These are phyloP conservation scores for Neocucurbitaria cava DNA, from an alignment of 2,329 filamentous ascomycete species.

Conservation along the genomic window DNA sequence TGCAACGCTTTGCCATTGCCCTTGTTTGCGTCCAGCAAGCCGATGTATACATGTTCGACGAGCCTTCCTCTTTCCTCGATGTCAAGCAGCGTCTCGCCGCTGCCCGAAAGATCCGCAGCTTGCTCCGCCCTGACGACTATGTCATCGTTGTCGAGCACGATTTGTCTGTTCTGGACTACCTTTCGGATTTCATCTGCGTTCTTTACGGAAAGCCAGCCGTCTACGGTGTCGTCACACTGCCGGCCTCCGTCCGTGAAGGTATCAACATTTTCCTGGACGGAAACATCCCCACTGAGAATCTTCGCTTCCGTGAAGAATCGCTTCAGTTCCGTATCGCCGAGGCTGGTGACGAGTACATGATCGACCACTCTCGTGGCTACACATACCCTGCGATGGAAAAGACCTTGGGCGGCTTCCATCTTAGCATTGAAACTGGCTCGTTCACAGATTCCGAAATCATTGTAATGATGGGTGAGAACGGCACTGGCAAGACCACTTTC, in stretches of 20 bases:
- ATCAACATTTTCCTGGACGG: conserved; percentile 99
- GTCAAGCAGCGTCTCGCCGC: conserved; percentile 98
- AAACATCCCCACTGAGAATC: conserved; percentile 96
- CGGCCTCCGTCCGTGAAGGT: conserved; percentile 94
- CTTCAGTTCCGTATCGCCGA: conserved; percentile 94
- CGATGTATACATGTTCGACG: conserved; percentile 98
- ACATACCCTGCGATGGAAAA: conserved; percentile 91
- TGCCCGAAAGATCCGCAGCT: conserved; percentile 87
- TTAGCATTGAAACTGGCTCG: conserved; percentile 79
- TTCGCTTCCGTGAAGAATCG: conserved; percentile 97
- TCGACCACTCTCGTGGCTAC: conserved; percentile 85
- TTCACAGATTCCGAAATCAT: conserved; percentile 99
- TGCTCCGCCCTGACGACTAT: conserved; percentile 88
- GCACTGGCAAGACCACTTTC: conserved; percentile 99
- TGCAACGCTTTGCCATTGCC: conserved; percentile 97
- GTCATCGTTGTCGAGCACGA: conserved; percentile 99
- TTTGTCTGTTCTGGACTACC: conserved; percentile 96
- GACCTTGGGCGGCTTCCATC: conserved; percentile 86
- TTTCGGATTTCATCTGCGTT: conserved; percentile 97
- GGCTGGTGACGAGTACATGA: conserved; percentile 84
- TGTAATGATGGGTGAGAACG: conserved; percentile 99
- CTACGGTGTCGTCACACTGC: conserved; percentile 96
- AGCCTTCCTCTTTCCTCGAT: conserved; percentile 98
- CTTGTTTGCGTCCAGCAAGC: conserved; percentile 95
- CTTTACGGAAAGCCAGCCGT: conserved; percentile 95